Conservation (phyloP, 2,329 filamentous ascomycete species). For the Triangularia verruculosa region DNA sequence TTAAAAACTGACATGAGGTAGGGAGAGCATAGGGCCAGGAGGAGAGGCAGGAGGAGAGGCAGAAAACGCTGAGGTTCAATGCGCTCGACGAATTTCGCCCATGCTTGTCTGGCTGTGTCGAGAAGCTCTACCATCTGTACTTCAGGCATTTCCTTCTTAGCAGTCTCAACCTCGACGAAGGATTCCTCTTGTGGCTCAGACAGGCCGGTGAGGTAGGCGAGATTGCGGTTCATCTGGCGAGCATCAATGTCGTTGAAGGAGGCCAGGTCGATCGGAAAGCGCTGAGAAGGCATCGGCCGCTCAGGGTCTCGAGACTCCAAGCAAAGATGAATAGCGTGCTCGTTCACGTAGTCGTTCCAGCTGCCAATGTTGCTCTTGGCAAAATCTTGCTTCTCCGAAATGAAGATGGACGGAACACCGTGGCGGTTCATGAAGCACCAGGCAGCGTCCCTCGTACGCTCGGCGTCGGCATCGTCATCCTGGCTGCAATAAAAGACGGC, state of each 20-base stretch:
- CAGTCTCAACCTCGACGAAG: neutral
- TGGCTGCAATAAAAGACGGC: slow-evolving; percentile 49
- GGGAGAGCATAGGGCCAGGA: slow-evolving; percentile 10
- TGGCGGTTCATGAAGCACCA: slow-evolving; percentile 48
- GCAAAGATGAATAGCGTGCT: slow-evolving; percentile 46
- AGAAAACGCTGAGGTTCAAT: slow-evolving; percentile 9
- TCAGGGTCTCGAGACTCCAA: slow-evolving; percentile 42
- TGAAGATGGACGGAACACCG: slow-evolving; percentile 46
- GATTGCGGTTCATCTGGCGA: slow-evolving; percentile 52
- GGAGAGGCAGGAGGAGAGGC: slow-evolving; percentile 15
- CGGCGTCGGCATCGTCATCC: slow-evolving; percentile 38
- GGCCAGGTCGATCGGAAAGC: slow-evolving; percentile 46
- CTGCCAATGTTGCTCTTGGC: slow-evolving; percentile 33
- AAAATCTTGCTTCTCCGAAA: slow-evolving; percentile 44
- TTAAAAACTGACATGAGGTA: neutral
- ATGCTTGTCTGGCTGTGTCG: neutral
- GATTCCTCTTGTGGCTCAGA: slow-evolving; percentile 25
- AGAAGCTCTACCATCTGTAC: neutral
- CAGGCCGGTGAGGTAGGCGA: slow-evolving; percentile 47
- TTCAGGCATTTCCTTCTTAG: neutral
- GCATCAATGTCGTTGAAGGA: slow-evolving; percentile 51
- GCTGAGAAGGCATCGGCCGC: slow-evolving; percentile 36
- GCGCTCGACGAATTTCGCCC: neutral
- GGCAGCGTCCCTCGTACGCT: slow-evolving; percentile 40
- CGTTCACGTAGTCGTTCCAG: slow-evolving; percentile 38